phyloP scores from a whole-genome alignment of 306 rosid species.

The Pyrus betulifolia region DNA sequence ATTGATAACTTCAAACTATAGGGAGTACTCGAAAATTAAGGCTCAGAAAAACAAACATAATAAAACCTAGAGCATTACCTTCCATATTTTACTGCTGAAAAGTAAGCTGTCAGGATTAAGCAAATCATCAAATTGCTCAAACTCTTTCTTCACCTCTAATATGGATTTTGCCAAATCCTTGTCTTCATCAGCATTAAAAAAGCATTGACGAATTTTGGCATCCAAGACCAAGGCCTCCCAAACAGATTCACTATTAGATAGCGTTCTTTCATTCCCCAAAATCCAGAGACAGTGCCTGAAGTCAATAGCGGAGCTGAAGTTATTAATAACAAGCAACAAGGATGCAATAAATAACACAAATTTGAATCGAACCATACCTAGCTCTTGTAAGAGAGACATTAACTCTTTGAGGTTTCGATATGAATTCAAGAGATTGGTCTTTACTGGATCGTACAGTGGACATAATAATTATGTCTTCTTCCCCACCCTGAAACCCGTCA shows the following conservation, averaged over 20 bases:
- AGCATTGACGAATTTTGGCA: slow-evolving; percentile 60
- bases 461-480: slow-evolving; percentile 57
- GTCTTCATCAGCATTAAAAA: slow-evolving; percentile 57
- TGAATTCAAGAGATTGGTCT: slow-evolving; percentile 34
- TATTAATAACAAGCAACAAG: not conserved
- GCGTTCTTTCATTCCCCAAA: slow-evolving; percentile 54
- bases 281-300: slow-evolving; percentile 72
- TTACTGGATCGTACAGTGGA: slow-evolving; percentile 56
- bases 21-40: not conserved
- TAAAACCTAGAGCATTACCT: slow-evolving; percentile 37
- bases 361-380: slow-evolving; percentile 30
- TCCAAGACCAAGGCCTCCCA: slow-evolving; percentile 54
- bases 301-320: not conserved
- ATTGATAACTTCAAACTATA: not conserved
- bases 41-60: not conserved
- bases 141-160: slow-evolving; percentile 47
- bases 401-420: slow-evolving; percentile 43
- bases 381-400: slow-evolving; percentile 90
- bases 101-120: slow-evolving; percentile 44
- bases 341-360: not conserved
- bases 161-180: slow-evolving; percentile 50
- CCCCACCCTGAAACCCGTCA: slow-evolving; percentile 88
- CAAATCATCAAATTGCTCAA: slow-evolving; percentile 61
- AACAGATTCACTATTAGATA: slow-evolving; percentile 33
- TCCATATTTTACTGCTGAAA: slow-evolving; percentile 61